Evolutionary conservation across 441 rosid genomes (phyloP), one percentile per base, ranked within the genome.

Genomic region (Populus trichocarpa): DNA sequence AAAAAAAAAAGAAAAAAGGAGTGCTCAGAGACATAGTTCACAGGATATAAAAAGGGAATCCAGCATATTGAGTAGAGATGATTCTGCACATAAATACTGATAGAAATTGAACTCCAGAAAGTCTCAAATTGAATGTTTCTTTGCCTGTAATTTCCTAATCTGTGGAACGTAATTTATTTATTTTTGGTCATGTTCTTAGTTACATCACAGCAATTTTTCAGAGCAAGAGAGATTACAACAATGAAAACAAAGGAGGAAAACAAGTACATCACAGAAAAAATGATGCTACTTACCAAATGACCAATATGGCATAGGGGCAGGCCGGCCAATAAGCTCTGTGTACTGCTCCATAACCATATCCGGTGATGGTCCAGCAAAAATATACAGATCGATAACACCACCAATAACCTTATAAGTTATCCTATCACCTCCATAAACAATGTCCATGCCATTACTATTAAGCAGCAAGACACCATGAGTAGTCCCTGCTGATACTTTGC

Each of bases 281-380:
- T 40, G 22, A 53, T 10, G 20, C 4, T 66, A 66, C 80, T 38
- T 79, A 90, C 97, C 94, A 26, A 93, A 89, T 64, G 97, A 91
- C 97, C 97, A 93, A 67, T 91, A 91, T 25, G 97, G 97, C 97
- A 93, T 91, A 16, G 97, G 88, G 5, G 94, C 87, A 74, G 95
- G 94, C 65, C 91, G 87, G 69, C 97, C 98, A 0, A 93, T 86
- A 40, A 95, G 81, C 81, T 84, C 83, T 0, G 97, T 93, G 66
- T 90, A 95, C 81, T 95, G 97, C 80, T 89, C 75, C 42, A 90
- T 77, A n/a, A 95, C 97, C 30, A 33, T 14, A n/a, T 84, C 86
- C 0, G 98, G 95, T n/a, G 91, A 78, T 0, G 91, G 90, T 30
- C 97, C 92, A 0, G 75, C 84, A n/a, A 95, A 92, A 11, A 91